These are phyloP conservation scores for Rhodamnia argentea DNA, from an alignment of 345 rosid species.

Conservation along the genomic window DNA sequence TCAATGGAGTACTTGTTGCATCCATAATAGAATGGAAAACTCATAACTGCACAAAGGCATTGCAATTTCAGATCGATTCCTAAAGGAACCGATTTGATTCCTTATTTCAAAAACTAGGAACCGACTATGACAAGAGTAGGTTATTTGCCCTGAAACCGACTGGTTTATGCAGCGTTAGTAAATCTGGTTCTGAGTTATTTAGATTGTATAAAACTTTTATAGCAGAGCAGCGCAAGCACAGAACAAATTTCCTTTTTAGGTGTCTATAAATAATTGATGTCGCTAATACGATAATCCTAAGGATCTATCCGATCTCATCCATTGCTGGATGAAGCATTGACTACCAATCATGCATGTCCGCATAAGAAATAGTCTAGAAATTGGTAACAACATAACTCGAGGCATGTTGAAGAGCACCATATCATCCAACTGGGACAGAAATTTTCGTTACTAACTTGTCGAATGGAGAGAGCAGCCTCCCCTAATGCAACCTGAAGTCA, in stretches of 20 bases:
- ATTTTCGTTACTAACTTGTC: not conserved
- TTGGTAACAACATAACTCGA: not conserved
- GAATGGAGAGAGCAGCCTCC: not conserved
- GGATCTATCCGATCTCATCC: not conserved
- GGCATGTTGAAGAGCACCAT: not conserved
- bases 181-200: not conserved
- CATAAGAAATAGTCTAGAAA: not conserved
- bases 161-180: not conserved
- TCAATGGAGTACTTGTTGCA: not conserved
- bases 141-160: not conserved
- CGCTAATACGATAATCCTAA: not conserved
- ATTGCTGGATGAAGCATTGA: not conserved
- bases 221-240: not conserved
- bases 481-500: not conserved
- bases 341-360: not conserved
- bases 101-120: not conserved
- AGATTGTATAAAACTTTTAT: not conserved
- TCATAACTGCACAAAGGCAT: not conserved
- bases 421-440: not conserved
- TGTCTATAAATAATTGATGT: not conserved
- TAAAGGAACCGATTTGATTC: not conserved
- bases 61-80: no score
- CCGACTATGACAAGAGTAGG: not conserved
- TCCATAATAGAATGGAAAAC: not conserved
- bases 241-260: not conserved